A percentile compares a stretch with the other conserved stretches of the same genome.
Conservation (phyloP, 1,139 yeast species). For the Protomyces macrosporus region DNA sequence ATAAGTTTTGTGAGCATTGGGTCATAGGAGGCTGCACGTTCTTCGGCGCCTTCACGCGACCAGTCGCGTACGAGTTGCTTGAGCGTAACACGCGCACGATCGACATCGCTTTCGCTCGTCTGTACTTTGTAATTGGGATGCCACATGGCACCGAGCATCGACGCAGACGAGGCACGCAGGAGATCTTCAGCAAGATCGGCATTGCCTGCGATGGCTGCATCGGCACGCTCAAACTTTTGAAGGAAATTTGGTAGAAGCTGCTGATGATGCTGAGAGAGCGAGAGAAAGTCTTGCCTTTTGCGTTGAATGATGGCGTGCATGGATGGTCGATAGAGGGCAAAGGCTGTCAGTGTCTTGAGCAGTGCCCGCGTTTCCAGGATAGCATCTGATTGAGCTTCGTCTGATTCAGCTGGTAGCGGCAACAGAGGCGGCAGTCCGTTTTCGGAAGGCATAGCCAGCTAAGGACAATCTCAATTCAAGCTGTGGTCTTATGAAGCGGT, state of each 20-base stretch:
- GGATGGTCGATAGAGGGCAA: constrained; percentile 18
- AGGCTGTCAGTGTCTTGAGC: constrained; percentile 7
- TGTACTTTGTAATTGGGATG: neutral
- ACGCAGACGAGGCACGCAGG: neutral
- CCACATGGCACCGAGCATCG: constrained; percentile 11
- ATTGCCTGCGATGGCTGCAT: constrained; percentile 4
- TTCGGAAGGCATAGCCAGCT: no score
- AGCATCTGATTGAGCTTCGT: no score
- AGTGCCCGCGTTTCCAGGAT: neutral
- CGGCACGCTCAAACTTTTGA: constrained; percentile 2
- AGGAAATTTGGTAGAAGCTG: constrained; percentile 7
- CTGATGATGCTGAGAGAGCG: constrained; percentile 1
- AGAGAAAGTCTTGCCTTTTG: constrained; percentile 3
- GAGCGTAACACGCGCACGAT: constrained; percentile 58
- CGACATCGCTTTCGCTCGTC: constrained; percentile 41
- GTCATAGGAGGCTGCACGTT: constrained; percentile 41
- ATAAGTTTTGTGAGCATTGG: constrained; percentile 48
- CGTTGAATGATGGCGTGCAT: constrained; percentile 13
- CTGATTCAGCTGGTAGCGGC: no score
- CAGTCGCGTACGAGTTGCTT: constrained; percentile 71
- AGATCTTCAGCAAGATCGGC: constrained; percentile 12
- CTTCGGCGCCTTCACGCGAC: constrained; percentile 37
- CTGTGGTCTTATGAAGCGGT: neutral
- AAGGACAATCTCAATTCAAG: no score
- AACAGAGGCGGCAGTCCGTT: no score